phyloP scores from a whole-genome alignment of 768 basidiomycete species.

The Collybia sordida region DNA sequence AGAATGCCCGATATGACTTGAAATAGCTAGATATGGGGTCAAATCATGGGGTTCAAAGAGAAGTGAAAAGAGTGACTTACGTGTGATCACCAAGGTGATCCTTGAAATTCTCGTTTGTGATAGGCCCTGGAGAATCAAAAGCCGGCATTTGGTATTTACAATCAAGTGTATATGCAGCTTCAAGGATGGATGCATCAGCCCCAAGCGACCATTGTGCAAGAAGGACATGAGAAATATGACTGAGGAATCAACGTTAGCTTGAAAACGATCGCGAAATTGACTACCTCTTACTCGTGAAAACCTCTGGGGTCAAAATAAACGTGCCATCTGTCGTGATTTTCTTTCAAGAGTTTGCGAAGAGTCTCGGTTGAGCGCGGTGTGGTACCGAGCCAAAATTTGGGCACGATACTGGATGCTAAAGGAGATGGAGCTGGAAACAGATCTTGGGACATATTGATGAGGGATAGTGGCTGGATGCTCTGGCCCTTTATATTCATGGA shows the following conservation, averaged over 20 bases:
- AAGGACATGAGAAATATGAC: slow-evolving; percentile 25
- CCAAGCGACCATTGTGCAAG: slow-evolving; percentile 25
- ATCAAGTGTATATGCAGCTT: slow-evolving; percentile 33
- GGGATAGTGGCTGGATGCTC: too few relatives aligned
- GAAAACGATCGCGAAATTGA: too few relatives aligned
- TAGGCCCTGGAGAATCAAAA: slow-evolving; percentile 38
- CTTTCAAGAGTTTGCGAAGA: slow-evolving; percentile 35
- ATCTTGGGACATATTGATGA: slow-evolving; percentile 2
- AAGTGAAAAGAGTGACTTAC: neutral
- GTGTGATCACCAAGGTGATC: slow-evolving; percentile 54
- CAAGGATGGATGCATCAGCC: slow-evolving; percentile 27
- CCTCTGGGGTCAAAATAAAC: slow-evolving; percentile 13
- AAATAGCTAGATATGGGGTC: slow-evolving; percentile 48
- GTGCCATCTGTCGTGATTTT: slow-evolving; percentile 48
- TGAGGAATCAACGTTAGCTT: too few relatives aligned
- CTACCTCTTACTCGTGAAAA: too few relatives aligned
- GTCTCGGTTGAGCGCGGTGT: slow-evolving; percentile 29
- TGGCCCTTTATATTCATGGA: too few relatives aligned
- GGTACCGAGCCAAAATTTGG: slow-evolving; percentile 30
- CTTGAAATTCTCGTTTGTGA: slow-evolving; percentile 45
- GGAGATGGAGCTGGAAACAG: slow-evolving; percentile 30
- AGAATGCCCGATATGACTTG: slow-evolving; percentile 51
- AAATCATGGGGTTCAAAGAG: neutral
- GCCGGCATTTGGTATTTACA: slow-evolving; percentile 29
- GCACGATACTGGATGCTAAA: slow-evolving; percentile 22